These are phyloP conservation scores for Puccinia polysora DNA, from an alignment of 1,284 basidiomycete species.

Conservation along the genomic window DNA sequence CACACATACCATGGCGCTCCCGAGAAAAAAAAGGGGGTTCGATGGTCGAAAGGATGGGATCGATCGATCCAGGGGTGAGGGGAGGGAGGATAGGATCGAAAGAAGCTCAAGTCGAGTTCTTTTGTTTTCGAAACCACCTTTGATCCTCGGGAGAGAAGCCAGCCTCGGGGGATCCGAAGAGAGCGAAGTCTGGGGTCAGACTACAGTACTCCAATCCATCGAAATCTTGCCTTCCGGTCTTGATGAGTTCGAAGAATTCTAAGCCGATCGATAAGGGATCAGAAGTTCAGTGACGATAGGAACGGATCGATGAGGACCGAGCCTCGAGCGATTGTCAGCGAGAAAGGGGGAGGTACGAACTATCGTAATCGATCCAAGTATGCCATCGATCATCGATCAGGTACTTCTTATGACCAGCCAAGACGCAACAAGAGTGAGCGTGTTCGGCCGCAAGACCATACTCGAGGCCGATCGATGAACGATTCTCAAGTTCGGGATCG, in stretches of 20 bases:
- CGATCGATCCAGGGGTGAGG: too few species aligned
- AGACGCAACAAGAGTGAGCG: slow-evolving; percentile 44
- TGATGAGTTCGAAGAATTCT: slow-evolving; percentile 43
- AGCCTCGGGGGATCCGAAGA: slow-evolving; percentile 42
- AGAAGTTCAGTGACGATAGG: neutral
- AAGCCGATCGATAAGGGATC: neutral
- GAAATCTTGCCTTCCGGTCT: slow-evolving; percentile 27
- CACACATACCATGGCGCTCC: too few species aligned
- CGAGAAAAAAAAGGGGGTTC: too few species aligned
- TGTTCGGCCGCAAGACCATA: slow-evolving; percentile 45
- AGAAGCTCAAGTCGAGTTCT: too few species aligned
- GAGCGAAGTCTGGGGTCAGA: slow-evolving; percentile 40
- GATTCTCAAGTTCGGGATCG: neutral
- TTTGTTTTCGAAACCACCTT: slow-evolving; percentile 37
- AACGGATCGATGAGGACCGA: neutral
- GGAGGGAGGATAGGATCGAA: too few species aligned
- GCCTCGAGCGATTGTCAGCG: too few species aligned
- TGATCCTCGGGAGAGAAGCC: slow-evolving; percentile 45
- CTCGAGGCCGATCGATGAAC: neutral
- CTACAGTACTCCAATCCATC: slow-evolving; percentile 40
- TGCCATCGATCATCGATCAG: slow-evolving; percentile 42
- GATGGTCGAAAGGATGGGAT: too few species aligned
- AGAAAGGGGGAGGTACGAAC: slow-evolving; percentile 3
- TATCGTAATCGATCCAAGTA: slow-evolving; percentile 45
- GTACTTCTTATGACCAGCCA: slow-evolving; percentile 42